Evolutionary conservation across 2,329 filamentous ascomycete species (phyloP), one percentile per base, ranked within the genome.

Genomic region (Geosmithia flava): DNA sequence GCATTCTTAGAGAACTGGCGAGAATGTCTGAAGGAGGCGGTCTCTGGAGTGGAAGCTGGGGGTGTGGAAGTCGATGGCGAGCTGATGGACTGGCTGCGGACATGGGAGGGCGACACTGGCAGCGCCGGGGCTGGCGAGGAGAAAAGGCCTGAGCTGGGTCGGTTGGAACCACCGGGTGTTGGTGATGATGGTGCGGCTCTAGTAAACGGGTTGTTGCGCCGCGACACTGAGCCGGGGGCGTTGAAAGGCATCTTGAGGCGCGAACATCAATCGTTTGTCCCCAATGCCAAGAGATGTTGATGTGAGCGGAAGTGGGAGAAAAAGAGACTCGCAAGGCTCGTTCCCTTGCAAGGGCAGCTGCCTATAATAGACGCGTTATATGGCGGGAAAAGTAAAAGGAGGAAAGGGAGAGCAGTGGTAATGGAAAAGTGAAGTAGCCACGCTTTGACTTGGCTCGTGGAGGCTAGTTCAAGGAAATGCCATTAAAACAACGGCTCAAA

Each of bases 201-300:
- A 51, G 76, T 74, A 62, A 95, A 94, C 16, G 87, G 85, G 67
- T 87, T 91, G 62, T 81, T 85, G 58, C 88, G 83, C 71, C 83
- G 86, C 62, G 83, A 78, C 56, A 82, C 78, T 64, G 62, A 58
- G 52, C 56, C 56, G 50, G 59, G 61, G 53, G 55, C 50, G 50
- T 62, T 60, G 51, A 63, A 66, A 47, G 65, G 57, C 65, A 68
- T 68, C 41, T 49, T 52, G 42, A 49, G 48, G 49, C 40, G 52
- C 53, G 49, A 48, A 51, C 58, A 60, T 59, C 52, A 57, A 60
- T 54, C 50, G 51, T 16, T 30, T 16, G 11, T 16, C 5, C 15
- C 3, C 55, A 52, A 45, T 20, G 13, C 42, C 19, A 10, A 10
- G 15, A 10, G 43, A 8, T 44, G 43, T 44, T 44, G 43, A 3